These are phyloP conservation scores for Sugiyamaella qingdaonensis DNA, from an alignment of 805 yeast genomes.

Conservation along the genomic window DNA sequence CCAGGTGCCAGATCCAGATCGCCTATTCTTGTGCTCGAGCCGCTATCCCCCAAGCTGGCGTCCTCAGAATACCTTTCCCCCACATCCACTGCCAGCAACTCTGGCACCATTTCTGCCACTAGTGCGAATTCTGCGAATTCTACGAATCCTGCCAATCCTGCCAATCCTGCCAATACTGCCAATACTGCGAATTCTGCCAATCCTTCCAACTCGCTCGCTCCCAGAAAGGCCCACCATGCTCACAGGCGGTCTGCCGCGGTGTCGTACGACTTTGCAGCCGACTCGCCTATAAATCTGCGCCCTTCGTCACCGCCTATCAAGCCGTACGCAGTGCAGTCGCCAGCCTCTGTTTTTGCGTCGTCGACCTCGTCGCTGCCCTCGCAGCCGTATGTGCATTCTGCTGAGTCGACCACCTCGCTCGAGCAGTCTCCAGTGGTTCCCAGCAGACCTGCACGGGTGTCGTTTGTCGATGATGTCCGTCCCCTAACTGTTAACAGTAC, in stretches of 20 bases:
- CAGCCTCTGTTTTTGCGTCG: conserved; percentile 19
- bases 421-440: background rate
- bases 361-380: conserved; percentile 15
- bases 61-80: background rate
- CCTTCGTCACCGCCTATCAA: background rate
- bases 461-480: conserved; percentile 9
- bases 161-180: background rate
- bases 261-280: conserved; percentile 71
- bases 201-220: conserved; percentile 3
- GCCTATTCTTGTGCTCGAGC: background rate
- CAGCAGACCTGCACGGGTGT: conserved; percentile 8
- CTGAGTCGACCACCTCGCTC: conserved; percentile 12
- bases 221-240: conserved; percentile 43
- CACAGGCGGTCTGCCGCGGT: conserved; percentile 86
- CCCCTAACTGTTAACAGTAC: background rate
- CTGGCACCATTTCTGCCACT: no score
- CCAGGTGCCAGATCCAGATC: background rate
- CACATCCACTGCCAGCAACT: background rate
- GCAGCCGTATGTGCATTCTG: conserved; percentile 10
- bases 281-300: background rate
- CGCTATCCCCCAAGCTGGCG: background rate
- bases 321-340: conserved; percentile 15
- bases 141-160: background rate
- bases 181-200: background rate
- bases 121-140: no score